A percentile compares a stretch with the other conserved stretches of the same genome.
Evolutionary conservation across 169 alveolate genomes (phyloP).

Genomic region (Plasmodium vinckei): DNA sequence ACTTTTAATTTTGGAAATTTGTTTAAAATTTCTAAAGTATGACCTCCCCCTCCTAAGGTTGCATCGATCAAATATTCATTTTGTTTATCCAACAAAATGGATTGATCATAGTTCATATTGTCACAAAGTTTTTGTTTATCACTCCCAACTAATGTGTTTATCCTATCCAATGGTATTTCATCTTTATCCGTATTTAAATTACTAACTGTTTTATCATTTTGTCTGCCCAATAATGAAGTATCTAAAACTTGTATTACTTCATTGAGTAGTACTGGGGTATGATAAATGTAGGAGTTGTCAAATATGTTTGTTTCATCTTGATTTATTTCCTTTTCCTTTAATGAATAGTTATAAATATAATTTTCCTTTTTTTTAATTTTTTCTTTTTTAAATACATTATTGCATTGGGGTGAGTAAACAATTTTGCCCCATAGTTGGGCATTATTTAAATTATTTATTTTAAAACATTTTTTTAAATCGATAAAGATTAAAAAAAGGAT

Average conservation of each 20-base stretch:
- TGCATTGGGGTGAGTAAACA: no score
- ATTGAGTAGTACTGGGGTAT: conserved; percentile 54
- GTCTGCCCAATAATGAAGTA: not conserved
- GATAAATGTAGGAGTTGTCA: conserved; percentile 54
- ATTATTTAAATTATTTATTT: conserved; percentile 6
- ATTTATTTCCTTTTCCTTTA: not conserved
- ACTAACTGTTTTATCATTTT: not conserved
- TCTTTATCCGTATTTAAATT: not conserved
- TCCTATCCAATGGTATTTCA: not conserved
- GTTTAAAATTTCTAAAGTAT: conserved; percentile 79
- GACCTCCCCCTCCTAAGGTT: conserved; percentile 88
- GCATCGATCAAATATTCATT: conserved; percentile 78
- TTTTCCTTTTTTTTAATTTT: no score
- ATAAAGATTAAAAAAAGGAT: not conserved
- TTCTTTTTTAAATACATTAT: no score
- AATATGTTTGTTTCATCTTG: conserved; percentile 11
- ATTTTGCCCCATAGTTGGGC: not conserved
- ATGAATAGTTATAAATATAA: not conserved
- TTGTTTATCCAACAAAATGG: not conserved
- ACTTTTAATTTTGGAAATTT: conserved; percentile 68
- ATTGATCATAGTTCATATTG: not conserved
- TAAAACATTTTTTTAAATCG: conserved; percentile 8
- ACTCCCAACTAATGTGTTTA: not conserved
- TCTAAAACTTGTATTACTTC: conserved; percentile 32
- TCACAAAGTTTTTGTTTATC: not conserved